A percentile compares a stretch with the other conserved stretches of the same genome.
Evolutionary conservation across 306 rosid genomes (phyloP).

Genomic region (Oemleria cerasiformis): DNA sequence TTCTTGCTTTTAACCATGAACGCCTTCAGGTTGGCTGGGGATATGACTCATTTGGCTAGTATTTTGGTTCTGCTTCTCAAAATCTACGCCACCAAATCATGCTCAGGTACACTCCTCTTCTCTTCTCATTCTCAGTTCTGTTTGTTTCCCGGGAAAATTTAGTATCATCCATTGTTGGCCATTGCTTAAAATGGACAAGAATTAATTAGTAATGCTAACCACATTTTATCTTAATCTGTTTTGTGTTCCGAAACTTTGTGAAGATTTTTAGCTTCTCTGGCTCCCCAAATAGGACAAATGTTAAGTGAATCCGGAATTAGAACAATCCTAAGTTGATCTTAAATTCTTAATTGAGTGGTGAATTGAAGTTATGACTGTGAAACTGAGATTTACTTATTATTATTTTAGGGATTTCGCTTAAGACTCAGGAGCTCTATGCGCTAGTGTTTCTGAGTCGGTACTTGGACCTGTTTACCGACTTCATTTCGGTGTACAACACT

Average conservation of each 20-base stretch:
- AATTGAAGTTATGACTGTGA: not conserved
- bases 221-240: not conserved
- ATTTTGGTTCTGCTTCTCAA: conserved; percentile 86
- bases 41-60: conserved; percentile 86
- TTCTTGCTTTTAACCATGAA: conserved; percentile 51
- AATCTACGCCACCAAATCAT: conserved; percentile 94
- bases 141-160: conserved; percentile 1
- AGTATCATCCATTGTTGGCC: not conserved
- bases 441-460: conserved; percentile 81
- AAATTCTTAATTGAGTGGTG: not conserved
- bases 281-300: not conserved
- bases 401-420: conserved; percentile 72
- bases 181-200: not conserved
- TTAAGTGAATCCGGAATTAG: not conserved
- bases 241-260: not conserved
- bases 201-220: not conserved
- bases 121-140: not conserved
- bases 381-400: not conserved
- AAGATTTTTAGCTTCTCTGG: not conserved
- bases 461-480: conserved; percentile 80
- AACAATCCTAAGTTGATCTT: not conserved
- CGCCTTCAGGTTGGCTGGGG: conserved; percentile 92
- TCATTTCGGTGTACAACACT: conserved; percentile 71
- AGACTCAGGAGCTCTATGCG: conserved; percentile 92
- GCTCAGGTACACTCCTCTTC: conserved; percentile 56